Evolutionary conservation across 257 asterid species (phyloP).

Genomic region (Jasminum sambac): DNA sequence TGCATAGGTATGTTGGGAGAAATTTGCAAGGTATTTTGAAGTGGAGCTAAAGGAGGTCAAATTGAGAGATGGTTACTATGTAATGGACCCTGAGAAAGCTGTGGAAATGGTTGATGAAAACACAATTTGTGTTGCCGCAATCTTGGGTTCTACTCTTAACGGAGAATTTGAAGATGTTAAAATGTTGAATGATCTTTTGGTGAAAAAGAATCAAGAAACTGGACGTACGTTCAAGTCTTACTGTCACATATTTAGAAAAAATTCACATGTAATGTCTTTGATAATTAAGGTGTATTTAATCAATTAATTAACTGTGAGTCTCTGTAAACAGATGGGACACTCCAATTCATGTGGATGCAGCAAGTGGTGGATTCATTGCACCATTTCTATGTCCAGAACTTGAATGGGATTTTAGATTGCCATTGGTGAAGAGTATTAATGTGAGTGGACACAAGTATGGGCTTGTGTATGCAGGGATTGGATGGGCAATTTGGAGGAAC

Average conservation of each 20-base stretch:
- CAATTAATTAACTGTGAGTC: slow-evolving; percentile 7
- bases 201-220: slow-evolving; percentile 63
- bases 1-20: slow-evolving; percentile 80
- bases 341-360: slow-evolving; percentile 94
- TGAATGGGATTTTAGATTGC: slow-evolving; percentile 87
- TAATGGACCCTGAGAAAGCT: slow-evolving; percentile 88
- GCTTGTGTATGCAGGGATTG: slow-evolving; percentile 92
- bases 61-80: slow-evolving; percentile 75
- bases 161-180: slow-evolving; percentile 96
- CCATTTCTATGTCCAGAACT: slow-evolving; percentile 87
- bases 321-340: slow-evolving; percentile 96
- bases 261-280: background rate
- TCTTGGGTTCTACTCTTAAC: slow-evolving; percentile 80
- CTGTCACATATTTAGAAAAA: background rate
- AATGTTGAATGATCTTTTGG: slow-evolving; percentile 65
- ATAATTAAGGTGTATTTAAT: background rate
- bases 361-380: slow-evolving; percentile 94
- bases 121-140: slow-evolving; percentile 92
- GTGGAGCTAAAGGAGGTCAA: slow-evolving; percentile 91
- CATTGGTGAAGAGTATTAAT: slow-evolving; percentile 83
- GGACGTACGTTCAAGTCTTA: slow-evolving; percentile 45
- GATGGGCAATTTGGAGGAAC: slow-evolving; percentile 90
- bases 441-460: slow-evolving; percentile 96
- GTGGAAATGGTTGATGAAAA: slow-evolving; percentile 89
- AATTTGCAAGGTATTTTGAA: slow-evolving; percentile 86